These are phyloP conservation scores for Cardamine chenopodiifolia DNA, from an alignment of 345 rosid genomes.

Conservation along the genomic window DNA sequence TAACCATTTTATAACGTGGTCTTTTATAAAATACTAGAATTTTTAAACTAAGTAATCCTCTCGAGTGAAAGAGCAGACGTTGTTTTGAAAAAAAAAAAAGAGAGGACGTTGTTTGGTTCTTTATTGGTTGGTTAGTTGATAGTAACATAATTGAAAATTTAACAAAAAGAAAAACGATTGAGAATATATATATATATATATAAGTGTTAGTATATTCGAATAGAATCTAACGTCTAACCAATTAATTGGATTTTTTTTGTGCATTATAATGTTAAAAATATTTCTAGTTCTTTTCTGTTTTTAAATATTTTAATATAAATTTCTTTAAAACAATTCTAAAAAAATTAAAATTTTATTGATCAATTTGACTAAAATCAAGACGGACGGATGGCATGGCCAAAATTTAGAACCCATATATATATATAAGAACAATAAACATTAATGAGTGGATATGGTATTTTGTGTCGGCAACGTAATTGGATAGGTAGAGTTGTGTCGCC, in stretches of 20 bases:
- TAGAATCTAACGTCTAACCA: background rate
- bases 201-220: no score
- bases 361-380: no score
- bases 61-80: background rate
- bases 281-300: no score
- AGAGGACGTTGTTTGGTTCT: background rate
- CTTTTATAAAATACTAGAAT: background rate
- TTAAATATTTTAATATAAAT: no score
- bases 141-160: background rate
- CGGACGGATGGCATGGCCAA: background rate
- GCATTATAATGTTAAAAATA: no score
- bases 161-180: no score
- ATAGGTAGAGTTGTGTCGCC: conserved; percentile 29
- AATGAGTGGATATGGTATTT: conserved; percentile 8
- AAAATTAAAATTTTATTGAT: no score
- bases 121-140: conserved; percentile 16
- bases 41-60: conserved; percentile 22
- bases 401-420: background rate
- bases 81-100: background rate
- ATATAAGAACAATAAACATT: background rate
- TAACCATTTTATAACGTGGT: background rate
- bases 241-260: background rate
- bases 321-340: no score
- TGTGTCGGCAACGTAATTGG: conserved; percentile 40
- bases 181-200: no score